Evolutionary conservation across 768 basidiomycete species (phyloP).

Genomic region (Inosperma sp.): DNA sequence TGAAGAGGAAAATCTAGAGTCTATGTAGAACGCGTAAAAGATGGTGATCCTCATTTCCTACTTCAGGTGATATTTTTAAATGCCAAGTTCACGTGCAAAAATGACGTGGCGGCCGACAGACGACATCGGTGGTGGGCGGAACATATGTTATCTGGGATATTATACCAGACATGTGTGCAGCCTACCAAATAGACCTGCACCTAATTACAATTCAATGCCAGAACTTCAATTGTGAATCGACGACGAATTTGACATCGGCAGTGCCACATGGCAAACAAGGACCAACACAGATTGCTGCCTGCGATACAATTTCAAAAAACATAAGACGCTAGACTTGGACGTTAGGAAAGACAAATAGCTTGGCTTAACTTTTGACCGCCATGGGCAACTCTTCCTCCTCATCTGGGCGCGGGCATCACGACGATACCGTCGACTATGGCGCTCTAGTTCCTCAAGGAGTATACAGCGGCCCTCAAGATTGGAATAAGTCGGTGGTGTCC

Average conservation of each 20-base stretch:
- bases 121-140: no score
- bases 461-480: constrained; percentile 81
- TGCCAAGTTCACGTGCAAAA: constrained; percentile 1
- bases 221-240: background rate
- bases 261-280: constrained; percentile 40
- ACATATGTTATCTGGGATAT: no score
- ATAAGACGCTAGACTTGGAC: no score
- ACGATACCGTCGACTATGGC: constrained; percentile 83
- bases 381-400: constrained; percentile 87
- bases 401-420: constrained; percentile 67
- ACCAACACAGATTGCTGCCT: constrained; percentile 34
- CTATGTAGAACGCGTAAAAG: no score
- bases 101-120: background rate
- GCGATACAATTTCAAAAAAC: constrained; percentile 21
- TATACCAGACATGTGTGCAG: no score
- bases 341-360: no score
- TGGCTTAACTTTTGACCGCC: constrained; percentile 15
- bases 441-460: constrained; percentile 77
- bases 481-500: constrained; percentile 83
- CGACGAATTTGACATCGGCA: background rate
- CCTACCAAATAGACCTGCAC: background rate
- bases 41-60: no score
- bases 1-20: constrained; percentile 28
- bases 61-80: no score
- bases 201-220: background rate